phyloP scores from a whole-genome alignment of 179 eudicot species.

The Actinidia polygama region DNA sequence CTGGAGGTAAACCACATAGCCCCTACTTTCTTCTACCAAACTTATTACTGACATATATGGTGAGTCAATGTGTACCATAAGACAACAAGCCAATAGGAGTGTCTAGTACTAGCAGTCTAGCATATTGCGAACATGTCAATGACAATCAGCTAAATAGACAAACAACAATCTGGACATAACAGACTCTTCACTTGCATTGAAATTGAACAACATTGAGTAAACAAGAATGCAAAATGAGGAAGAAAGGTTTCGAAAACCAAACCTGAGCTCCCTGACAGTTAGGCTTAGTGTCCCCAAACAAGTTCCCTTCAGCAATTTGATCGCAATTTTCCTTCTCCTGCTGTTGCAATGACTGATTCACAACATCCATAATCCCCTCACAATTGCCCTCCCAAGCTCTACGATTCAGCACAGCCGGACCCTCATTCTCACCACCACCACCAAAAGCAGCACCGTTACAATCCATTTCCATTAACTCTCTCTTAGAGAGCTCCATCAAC shows the following conservation, averaged over 20 bases:
- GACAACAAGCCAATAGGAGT: too few relatives aligned
- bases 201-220: too few relatives aligned
- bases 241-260: neutral
- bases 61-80: too few relatives aligned
- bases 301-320: slow-evolving; percentile 23
- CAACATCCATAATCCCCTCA: slow-evolving; percentile 16
- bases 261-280: slow-evolving; percentile 52
- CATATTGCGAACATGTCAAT: neutral
- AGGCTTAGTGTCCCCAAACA: slow-evolving; percentile 33
- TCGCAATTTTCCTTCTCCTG: slow-evolving; percentile 16
- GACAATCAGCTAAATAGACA: neutral
- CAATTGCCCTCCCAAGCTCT: slow-evolving; percentile 17
- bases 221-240: neutral
- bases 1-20: too few relatives aligned
- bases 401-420: slow-evolving; percentile 38
- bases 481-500: slow-evolving; percentile 7
- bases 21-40: too few relatives aligned
- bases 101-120: too few relatives aligned
- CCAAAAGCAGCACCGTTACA: too few relatives aligned
- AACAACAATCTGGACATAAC: neutral
- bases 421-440: slow-evolving; percentile 25
- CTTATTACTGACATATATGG: too few relatives aligned
- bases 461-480: slow-evolving; percentile 16
- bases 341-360: slow-evolving; percentile 18
- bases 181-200: too few relatives aligned